phyloP scores from a whole-genome alignment of 306 rosid species.

The Trifolium pratense region DNA sequence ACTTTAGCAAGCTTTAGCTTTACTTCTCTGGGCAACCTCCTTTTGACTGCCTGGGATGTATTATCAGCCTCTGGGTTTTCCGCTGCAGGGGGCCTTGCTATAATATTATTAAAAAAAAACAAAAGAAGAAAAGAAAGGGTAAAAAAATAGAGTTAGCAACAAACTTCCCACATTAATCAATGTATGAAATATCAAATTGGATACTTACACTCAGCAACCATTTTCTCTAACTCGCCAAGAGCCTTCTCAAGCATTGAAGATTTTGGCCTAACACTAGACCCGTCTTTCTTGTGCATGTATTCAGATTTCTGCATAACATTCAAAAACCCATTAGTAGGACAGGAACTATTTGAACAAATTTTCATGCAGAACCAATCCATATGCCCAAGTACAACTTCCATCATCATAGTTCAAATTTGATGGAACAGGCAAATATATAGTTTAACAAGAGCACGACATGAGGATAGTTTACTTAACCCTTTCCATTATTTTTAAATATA shows the following conservation, averaged over 20 bases:
- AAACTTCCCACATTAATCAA: conserved; percentile 28
- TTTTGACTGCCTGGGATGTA: conserved; percentile 78
- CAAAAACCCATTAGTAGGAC: conserved; percentile 32
- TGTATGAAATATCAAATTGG: conserved; percentile 32
- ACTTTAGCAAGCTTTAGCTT: conserved; percentile 97
- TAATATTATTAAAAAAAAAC: conserved; percentile 37
- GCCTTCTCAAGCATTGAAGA: conserved; percentile 90
- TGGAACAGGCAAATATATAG: conserved; percentile 18
- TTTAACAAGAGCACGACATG: conserved; percentile 4
- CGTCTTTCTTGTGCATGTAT: conserved; percentile 73
- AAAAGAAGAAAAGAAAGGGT: conserved; percentile 30
- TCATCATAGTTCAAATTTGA: conserved; percentile 24
- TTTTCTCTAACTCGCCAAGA: conserved; percentile 87
- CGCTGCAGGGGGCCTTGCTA: conserved; percentile 92
- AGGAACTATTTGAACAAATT: conserved; percentile 30
- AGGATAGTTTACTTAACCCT: conserved; percentile 19
- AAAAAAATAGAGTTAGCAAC: conserved; percentile 34
- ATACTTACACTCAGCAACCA: conserved; percentile 95
- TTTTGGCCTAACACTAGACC: conserved; percentile 78
- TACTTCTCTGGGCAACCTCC: conserved; percentile 97
- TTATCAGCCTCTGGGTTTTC: conserved; percentile 85
- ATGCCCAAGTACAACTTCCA: conserved; percentile 36
- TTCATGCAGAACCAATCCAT: conserved; percentile 31
- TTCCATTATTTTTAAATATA: conserved; percentile 23
- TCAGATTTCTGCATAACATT: conserved; percentile 70